Evolutionary conservation across 495 filamentous ascomycete species (phyloP), one percentile per base, ranked within the genome.

Genomic region (Astrocystis sublimbata): DNA sequence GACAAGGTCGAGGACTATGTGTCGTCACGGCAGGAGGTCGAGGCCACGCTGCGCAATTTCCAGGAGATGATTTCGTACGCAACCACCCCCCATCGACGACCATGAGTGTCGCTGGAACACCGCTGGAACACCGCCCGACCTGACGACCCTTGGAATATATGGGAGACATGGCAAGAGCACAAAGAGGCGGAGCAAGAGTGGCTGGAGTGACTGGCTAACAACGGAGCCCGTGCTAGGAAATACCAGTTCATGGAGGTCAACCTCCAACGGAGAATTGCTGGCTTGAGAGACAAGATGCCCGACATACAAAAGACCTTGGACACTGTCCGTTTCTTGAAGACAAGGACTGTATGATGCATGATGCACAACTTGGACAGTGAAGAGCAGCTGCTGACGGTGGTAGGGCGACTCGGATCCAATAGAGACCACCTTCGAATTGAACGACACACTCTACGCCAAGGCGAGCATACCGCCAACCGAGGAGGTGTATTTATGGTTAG

Each of bases 201-300:
- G 30, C 21, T 13, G 35, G 47, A 1, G 19, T 6, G 19, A 30
- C n/a, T 33, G 58, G 58, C 58, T 61, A 30, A 61, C 47, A 15
- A 53, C 19, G 49, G 47, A 64, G 15, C 31, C 7, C 21, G 35
- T 15, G 41, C 31, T 43, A 93, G 89, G 57, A 98, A 98, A 82
- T 98, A 98, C 79, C 96, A 98, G 75, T 98, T 97, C 78, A 98
- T 98, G 94, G 92, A 98, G 80, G 82, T 88, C 67, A 98, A 97
- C 78, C 90, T 91, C 26, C 87, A 93, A 68, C 81, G 90, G 50
- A 86, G 94, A 47, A 87, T 88, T n/a, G 82, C 81, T 10, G 92
- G 92, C 15, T 78, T 98, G 45, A 89, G 87, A 72, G 94, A 97
- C 66, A 98, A 97, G 82, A 89, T 98, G 68, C 94, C 94, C 1